Evolutionary conservation across 495 filamentous ascomycete species (phyloP).

Genomic region (Chaetomidium leptoderma): DNA sequence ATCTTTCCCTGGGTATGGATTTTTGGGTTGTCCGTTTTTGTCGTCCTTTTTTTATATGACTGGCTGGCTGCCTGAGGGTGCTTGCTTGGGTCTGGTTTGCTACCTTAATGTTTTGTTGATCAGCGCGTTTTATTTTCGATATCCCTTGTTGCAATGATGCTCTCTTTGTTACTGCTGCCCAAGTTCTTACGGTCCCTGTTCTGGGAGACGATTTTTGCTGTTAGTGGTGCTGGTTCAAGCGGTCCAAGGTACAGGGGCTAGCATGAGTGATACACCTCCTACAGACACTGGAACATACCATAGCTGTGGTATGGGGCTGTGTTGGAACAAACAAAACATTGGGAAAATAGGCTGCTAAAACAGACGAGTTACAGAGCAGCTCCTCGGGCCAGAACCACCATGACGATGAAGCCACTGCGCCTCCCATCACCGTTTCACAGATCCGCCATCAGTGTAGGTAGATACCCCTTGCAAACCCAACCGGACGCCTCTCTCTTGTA

Average conservation of each 20-base stretch:
- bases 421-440: background rate
- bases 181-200: too few relatives aligned
- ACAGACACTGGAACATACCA: background rate
- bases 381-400: background rate
- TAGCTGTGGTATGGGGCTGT: background rate
- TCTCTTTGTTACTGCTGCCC: background rate
- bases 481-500: too few relatives aligned
- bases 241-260: too few relatives aligned
- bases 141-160: background rate
- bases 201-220: too few relatives aligned
- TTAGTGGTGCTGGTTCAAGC: too few relatives aligned
- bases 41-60: background rate
- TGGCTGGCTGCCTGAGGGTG: background rate
- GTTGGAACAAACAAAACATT: background rate
- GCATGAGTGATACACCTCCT: too few relatives aligned
- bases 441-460: background rate
- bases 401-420: background rate
- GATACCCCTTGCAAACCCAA: too few relatives aligned
- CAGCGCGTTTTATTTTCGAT: background rate
- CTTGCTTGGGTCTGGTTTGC: background rate
- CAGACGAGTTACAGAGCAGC: background rate
- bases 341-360: background rate
- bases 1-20: constrained; percentile 5
- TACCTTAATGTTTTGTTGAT: constrained; percentile 7
- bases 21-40: background rate